These are phyloP conservation scores for Pythium dissimile DNA, from an alignment of 352 stramenopile species.

Conservation along the genomic window DNA sequence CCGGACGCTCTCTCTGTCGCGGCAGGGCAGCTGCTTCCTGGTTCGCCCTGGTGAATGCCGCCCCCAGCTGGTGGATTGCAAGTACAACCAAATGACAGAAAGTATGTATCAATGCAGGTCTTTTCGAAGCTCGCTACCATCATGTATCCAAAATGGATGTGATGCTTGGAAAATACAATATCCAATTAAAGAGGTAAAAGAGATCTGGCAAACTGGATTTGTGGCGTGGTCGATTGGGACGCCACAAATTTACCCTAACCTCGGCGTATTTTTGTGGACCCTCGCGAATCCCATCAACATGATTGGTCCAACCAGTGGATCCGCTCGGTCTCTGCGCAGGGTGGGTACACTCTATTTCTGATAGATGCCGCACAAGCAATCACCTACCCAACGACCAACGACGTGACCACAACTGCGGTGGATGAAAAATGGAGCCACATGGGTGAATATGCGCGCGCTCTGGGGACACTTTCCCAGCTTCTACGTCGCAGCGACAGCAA, in stretches of 20 bases:
- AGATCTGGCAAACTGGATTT: background rate
- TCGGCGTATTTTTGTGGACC: conserved; percentile 14
- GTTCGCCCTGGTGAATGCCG: too few relatives aligned
- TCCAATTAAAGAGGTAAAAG: background rate
- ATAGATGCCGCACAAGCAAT: background rate
- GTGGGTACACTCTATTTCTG: conserved; percentile 1
- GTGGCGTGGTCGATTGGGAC: conserved; percentile 1
- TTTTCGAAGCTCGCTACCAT: background rate
- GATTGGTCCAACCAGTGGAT: conserved; percentile 10
- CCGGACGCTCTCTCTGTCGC: too few relatives aligned
- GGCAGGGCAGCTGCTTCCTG: background rate
- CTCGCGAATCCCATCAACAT: too few relatives aligned
- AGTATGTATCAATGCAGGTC: background rate
- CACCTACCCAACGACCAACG: too few relatives aligned
- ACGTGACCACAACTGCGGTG: conserved; percentile 1
- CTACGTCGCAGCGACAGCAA: background rate
- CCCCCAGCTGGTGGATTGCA: background rate
- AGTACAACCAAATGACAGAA: background rate
- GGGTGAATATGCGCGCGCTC: background rate
- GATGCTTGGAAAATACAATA: background rate
- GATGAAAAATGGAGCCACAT: background rate
- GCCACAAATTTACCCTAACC: conserved; percentile 43
- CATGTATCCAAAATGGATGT: background rate
- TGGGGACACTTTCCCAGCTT: background rate
- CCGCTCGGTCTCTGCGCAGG: background rate